phyloP scores from a whole-genome alignment of 169 alveolate genomes.

The Plasmodium vivax region DNA sequence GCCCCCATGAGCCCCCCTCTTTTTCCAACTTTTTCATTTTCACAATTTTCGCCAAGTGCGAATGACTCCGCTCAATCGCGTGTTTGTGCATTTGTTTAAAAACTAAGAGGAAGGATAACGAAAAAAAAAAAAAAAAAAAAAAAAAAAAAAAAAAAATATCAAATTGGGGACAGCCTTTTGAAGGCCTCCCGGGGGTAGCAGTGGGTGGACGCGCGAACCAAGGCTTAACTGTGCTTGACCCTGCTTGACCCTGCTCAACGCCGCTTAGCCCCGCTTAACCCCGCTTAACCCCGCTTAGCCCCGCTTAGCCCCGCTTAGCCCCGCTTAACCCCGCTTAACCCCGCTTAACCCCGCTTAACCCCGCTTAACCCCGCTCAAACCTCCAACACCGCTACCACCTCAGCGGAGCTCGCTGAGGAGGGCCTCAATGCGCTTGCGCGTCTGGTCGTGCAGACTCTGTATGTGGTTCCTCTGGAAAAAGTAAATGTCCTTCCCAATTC shows the following conservation, averaged over 20 bases:
- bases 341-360: neutral
- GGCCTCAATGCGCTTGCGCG: slow-evolving; percentile 31
- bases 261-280: neutral
- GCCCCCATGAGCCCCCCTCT: neutral
- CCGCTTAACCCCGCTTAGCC: neutral
- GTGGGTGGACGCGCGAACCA: neutral
- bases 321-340: neutral
- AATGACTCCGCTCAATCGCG: neutral
- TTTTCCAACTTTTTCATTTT: neutral
- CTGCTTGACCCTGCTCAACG: neutral
- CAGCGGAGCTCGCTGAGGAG: slow-evolving; percentile 10
- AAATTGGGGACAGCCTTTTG: neutral
- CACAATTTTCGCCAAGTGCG: neutral
- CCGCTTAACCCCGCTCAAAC: neutral
- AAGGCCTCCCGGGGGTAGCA: neutral
- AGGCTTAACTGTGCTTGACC: neutral
- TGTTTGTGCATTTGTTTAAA: neutral
- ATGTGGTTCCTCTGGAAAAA: slow-evolving; percentile 24
- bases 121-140: no score
- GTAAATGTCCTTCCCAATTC: slow-evolving; percentile 52
- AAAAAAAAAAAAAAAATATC: neutral
- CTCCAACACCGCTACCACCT: no score
- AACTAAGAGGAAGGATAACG: neutral
- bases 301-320: neutral
- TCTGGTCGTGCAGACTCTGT: slow-evolving; percentile 67